phyloP scores from a whole-genome alignment of 805 yeast species.

The Spencermartinsiella europaea region DNA sequence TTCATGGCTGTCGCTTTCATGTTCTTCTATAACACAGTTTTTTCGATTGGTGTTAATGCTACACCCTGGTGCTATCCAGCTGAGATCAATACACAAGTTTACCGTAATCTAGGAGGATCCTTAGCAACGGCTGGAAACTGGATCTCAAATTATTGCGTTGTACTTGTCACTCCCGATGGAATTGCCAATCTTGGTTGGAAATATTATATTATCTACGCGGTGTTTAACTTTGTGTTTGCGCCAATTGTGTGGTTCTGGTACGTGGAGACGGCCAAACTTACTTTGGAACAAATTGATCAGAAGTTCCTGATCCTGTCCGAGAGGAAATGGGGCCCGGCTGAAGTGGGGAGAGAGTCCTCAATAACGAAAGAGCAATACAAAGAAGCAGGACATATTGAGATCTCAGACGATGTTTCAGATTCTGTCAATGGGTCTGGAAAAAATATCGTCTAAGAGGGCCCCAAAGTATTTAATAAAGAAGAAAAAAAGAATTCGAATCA shows the following conservation, averaged over 20 bases:
- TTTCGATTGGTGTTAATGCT: constrained; percentile 52
- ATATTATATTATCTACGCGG: constrained; percentile 62
- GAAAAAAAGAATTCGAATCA: too few species aligned
- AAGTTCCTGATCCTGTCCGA: constrained; percentile 34
- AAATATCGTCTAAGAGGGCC: too few species aligned
- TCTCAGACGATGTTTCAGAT: too few species aligned
- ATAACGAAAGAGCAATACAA: too few species aligned
- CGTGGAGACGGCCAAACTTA: constrained; percentile 70
- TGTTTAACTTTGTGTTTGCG: constrained; percentile 50
- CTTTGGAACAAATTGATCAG: constrained; percentile 67
- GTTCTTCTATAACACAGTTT: constrained; percentile 28
- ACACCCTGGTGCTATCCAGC: constrained; percentile 64
- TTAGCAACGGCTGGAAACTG: constrained; percentile 59
- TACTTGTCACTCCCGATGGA: constrained; percentile 57
- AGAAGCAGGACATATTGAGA: too few species aligned
- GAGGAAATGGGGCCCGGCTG: constrained; percentile 20
- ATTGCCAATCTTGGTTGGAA: constrained; percentile 46
- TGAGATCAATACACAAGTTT: constrained; percentile 55
- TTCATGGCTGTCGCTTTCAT: constrained; percentile 11
- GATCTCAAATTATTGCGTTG: constrained; percentile 57
- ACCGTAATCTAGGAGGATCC: constrained; percentile 57
- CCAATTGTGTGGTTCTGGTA: constrained; percentile 60
- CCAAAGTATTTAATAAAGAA: too few species aligned
- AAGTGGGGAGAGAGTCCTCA: too few species aligned
- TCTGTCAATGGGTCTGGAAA: too few species aligned